Conservation (phyloP, 139 green algal genomes). For the Monoraphidium neglectum region DNA sequence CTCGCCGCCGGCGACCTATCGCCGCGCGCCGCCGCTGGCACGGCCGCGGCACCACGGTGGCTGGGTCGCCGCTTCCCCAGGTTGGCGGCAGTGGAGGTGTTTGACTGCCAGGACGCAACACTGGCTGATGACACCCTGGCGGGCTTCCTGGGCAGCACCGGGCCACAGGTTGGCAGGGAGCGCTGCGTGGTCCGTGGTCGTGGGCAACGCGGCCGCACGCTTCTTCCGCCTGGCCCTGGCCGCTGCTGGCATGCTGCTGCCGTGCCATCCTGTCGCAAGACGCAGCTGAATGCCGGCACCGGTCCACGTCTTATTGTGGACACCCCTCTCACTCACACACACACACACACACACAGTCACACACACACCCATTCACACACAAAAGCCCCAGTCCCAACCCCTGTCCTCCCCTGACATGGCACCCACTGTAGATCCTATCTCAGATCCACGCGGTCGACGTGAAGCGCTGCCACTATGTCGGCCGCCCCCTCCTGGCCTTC, state of each 20-base stretch:
- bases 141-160: conserved; percentile 7
- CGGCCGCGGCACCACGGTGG: background rate
- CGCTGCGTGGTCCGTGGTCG: too few relatives aligned
- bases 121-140: conserved; percentile 10
- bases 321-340: too few relatives aligned
- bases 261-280: too few relatives aligned
- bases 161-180: background rate
- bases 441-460: conserved; percentile 10
- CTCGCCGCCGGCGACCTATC: background rate
- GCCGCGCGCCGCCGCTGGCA: background rate
- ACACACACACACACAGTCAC: too few relatives aligned
- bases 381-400: too few relatives aligned
- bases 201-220: too few relatives aligned
- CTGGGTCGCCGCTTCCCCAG: background rate
- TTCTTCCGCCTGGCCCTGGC: too few relatives aligned
- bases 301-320: too few relatives aligned
- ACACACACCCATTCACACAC: too few relatives aligned
- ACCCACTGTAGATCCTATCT: background rate
- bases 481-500: background rate
- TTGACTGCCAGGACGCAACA: conserved; percentile 1
- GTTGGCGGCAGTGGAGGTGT: conserved; percentile 3
- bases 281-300: too few relatives aligned
- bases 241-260: too few relatives aligned
- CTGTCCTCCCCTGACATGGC: too few relatives aligned
- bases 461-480: conserved; percentile 28